Base-by-base conservation (phyloP, 352 stramenopile species). In the Albugo candida region DNA sequence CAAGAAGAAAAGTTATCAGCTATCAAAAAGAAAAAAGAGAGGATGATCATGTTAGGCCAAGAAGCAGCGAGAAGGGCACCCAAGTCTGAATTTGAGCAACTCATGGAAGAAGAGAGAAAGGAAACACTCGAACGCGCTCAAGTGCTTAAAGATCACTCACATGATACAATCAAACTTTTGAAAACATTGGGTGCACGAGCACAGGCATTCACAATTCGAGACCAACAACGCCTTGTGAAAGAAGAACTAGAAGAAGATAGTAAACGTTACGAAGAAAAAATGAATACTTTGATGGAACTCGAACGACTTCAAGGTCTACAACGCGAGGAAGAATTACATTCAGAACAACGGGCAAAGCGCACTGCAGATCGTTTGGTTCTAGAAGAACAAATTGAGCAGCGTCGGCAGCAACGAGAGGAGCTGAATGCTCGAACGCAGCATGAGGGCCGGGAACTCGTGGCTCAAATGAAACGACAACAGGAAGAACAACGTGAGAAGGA, bases 261-360 rank as follows among this genome's bases (percentile, higher is more conserved):
- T 20, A 62, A 81, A 21, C 65, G 94, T 53, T 95, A 96, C 64
- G 86, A 97, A 45, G 70, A 87, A 16, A 83, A 93, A 46, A 93
- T 96, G 79, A 94, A 96, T 47, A 63, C 94, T 40, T 65, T 92
- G 40, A 97, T 96, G 87, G 87, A 97, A 60, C 81, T 96, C 40
- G 80, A 96, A 59, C 78, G 91, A 1, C 67, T 97, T 13, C 72
- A 93, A 51, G 86, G 92, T 14, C 65, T 97, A 2, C 85, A 95
- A 53, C 58, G 64, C 24, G 81, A 94, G 49, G 87, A 97, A 53
- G 64, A 74, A 19, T 60, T 92, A 21, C 84, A 96, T 46, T 77
- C 94, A 43, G 60, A 75, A 19, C 92, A 93, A 43, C 92, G 87
- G 50, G 66, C 83, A 16, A 89, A 86, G 60, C 65, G 76, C 17